These are phyloP conservation scores for Triangularia setosa DNA, from an alignment of 2,329 filamentous ascomycete genomes.

Conservation along the genomic window DNA sequence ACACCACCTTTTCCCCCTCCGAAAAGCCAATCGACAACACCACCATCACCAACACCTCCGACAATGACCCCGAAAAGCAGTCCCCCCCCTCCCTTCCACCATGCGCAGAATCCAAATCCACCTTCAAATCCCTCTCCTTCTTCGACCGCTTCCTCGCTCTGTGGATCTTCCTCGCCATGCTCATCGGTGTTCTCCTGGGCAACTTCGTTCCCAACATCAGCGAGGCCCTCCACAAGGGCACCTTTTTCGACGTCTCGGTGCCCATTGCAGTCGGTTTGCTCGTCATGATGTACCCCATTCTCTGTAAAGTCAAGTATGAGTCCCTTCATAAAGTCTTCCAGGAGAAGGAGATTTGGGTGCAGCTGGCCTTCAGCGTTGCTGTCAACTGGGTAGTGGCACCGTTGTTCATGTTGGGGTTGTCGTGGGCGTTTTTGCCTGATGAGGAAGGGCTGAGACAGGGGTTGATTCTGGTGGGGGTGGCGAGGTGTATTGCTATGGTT, in stretches of 20 bases:
- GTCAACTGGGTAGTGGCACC: slow-evolving; percentile 83
- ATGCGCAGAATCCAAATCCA: slow-evolving; percentile 29
- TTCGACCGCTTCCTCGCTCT: slow-evolving; percentile 62
- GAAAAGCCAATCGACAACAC: neutral
- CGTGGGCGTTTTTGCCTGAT: slow-evolving; percentile 66
- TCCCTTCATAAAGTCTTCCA: slow-evolving; percentile 63
- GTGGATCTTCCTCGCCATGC: slow-evolving; percentile 79
- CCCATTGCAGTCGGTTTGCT: slow-evolving; percentile 69
- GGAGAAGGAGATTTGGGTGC: slow-evolving; percentile 65
- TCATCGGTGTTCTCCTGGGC: slow-evolving; percentile 68
- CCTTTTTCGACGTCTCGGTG: slow-evolving; percentile 53
- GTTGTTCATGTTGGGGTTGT: slow-evolving; percentile 66
- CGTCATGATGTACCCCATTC: slow-evolving; percentile 92
- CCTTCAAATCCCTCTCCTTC: slow-evolving; percentile 53
- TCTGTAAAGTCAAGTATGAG: slow-evolving; percentile 82
- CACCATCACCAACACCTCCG: neutral
- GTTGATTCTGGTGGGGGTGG: slow-evolving; percentile 77
- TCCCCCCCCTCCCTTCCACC: neutral
- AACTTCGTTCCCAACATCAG: slow-evolving; percentile 67
- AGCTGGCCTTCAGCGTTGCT: slow-evolving; percentile 71
- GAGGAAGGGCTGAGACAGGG: slow-evolving; percentile 57
- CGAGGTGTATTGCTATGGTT: slow-evolving; percentile 84
- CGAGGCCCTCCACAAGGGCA: slow-evolving; percentile 61
- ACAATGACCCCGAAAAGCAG: slow-evolving; percentile 11
- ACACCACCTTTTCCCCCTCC: neutral